Percentiles rank a stretch among this genome's conserved stretches.
Conservation (phyloP, 352 stramenopile genomes). For the Phytophthora pluvialis region DNA sequence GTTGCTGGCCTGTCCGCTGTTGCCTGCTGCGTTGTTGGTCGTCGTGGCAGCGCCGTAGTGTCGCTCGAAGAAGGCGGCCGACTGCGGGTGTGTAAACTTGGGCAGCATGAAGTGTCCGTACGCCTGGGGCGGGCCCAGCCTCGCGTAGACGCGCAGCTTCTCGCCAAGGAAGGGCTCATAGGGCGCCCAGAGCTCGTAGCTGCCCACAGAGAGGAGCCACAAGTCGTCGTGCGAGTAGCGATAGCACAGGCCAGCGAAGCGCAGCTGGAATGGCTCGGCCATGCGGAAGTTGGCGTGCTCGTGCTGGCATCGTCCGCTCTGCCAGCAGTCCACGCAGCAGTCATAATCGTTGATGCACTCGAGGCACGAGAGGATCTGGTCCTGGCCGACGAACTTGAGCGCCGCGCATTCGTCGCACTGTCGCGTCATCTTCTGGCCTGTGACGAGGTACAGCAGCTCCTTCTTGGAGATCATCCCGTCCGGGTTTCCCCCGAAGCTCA, state of each 20-base stretch:
- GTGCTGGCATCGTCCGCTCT: conserved; percentile 37
- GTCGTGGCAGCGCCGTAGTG: conserved; percentile 30
- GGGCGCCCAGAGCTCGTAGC: conserved; percentile 40
- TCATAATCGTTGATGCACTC: conserved; percentile 40
- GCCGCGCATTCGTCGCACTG: conserved; percentile 43
- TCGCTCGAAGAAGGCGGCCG: conserved; percentile 34
- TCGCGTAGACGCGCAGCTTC: conserved; percentile 29
- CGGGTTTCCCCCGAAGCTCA: conserved; percentile 25
- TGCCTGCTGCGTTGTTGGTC: conserved; percentile 11
- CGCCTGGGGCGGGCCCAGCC: conserved; percentile 27
- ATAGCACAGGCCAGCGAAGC: conserved; percentile 42
- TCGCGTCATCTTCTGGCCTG: conserved; percentile 42
- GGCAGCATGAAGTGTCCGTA: conserved; percentile 40
- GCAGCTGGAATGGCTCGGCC: conserved; percentile 43
- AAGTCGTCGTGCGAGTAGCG: conserved; percentile 43
- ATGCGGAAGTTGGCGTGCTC: conserved; percentile 45
- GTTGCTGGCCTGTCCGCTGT: conserved; percentile 19
- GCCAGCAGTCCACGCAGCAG: conserved; percentile 34
- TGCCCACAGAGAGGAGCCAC: conserved; percentile 37
- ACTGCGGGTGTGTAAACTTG: conserved; percentile 38
- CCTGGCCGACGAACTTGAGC: conserved; percentile 42
- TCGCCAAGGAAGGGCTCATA: conserved; percentile 45
- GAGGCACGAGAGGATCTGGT: conserved; percentile 41
- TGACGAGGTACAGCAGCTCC: conserved; percentile 40
- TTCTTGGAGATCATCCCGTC: conserved; percentile 38